Conservation (phyloP, 2,329 filamentous ascomycete genomes). For the Epichloe gansuensis region DNA sequence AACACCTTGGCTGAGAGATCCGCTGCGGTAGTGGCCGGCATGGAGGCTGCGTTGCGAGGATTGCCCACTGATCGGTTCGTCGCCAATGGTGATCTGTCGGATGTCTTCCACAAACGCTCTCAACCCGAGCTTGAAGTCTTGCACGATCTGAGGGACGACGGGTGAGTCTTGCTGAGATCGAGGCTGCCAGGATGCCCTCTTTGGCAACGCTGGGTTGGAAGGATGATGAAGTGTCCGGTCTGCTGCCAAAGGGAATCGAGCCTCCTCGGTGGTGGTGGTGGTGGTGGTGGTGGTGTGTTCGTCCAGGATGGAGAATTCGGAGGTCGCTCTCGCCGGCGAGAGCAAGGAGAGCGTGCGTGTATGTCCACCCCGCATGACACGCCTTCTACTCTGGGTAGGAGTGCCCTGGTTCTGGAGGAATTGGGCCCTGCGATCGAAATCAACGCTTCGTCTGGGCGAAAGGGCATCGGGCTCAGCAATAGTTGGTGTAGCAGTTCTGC, state of each 20-base stretch:
- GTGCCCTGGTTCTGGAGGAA: slow-evolving; percentile 40
- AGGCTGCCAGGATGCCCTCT: slow-evolving; percentile 49
- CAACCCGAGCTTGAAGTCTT: slow-evolving; percentile 78
- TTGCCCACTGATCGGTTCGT: slow-evolving; percentile 62
- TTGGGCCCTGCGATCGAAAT: slow-evolving; percentile 62
- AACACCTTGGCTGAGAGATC: slow-evolving; percentile 7
- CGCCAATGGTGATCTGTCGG: slow-evolving; percentile 86
- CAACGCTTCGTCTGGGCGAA: slow-evolving; percentile 32
- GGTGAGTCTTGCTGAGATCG: slow-evolving; percentile 31
- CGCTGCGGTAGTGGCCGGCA: slow-evolving; percentile 2
- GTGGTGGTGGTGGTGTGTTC: slow-evolving; percentile 17
- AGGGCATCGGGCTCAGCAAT: slow-evolving; percentile 19
- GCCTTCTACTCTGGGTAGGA: slow-evolving; percentile 34
- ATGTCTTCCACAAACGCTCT: slow-evolving; percentile 95
- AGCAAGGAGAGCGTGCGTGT: slow-evolving; percentile 63
- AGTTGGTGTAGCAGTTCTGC: slow-evolving; percentile 1
- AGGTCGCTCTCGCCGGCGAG: slow-evolving; percentile 46
- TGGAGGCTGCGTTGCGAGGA: slow-evolving; percentile 9
- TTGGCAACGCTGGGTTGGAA: slow-evolving; percentile 29
- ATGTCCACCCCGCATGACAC: slow-evolving; percentile 56
- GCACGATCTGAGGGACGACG: slow-evolving; percentile 64
- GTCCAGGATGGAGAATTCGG: slow-evolving; percentile 30
- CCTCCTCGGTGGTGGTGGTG: slow-evolving; percentile 12
- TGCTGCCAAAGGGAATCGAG: slow-evolving; percentile 14
- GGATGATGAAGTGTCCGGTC: slow-evolving; percentile 22